phyloP scores from a whole-genome alignment of 75 land plant species.

The Selaginella tamariscina region DNA sequence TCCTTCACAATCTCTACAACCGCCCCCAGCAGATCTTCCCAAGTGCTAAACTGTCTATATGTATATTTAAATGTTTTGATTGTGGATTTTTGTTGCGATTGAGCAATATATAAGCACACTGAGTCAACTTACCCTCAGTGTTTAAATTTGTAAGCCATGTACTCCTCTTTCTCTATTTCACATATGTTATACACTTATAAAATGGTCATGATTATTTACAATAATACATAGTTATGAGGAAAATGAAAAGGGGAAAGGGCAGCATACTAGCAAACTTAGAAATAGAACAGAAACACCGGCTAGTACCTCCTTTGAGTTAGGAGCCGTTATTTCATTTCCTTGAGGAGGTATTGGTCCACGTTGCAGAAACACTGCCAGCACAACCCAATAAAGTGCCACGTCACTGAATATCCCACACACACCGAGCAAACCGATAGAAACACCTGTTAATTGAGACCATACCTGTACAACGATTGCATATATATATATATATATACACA shows the following conservation, averaged over 20 bases:
- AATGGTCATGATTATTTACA: too few relatives aligned
- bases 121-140: too few relatives aligned
- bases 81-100: too few relatives aligned
- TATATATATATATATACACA: neutral
- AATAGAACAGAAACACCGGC: constrained; percentile 57
- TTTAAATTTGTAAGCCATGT: too few relatives aligned
- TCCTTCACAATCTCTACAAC: constrained; percentile 29
- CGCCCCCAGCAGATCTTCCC: constrained; percentile 63
- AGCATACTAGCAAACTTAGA: constrained; percentile 56
- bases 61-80: too few relatives aligned
- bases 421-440: constrained; percentile 61
- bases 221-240: too few relatives aligned
- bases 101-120: too few relatives aligned
- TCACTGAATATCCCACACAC: constrained; percentile 65
- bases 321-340: constrained; percentile 68
- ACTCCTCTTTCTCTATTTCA: too few relatives aligned
- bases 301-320: constrained; percentile 38
- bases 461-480: constrained; percentile 31
- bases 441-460: constrained; percentile 50
- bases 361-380: constrained; percentile 62
- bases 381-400: constrained; percentile 88
- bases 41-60: constrained; percentile 34
- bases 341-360: constrained; percentile 86
- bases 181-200: too few relatives aligned
- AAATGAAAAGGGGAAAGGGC: constrained; percentile 78